Evolutionary conservation across 257 asterid species (phyloP).

Genomic region (Henckelia pumila): DNA sequence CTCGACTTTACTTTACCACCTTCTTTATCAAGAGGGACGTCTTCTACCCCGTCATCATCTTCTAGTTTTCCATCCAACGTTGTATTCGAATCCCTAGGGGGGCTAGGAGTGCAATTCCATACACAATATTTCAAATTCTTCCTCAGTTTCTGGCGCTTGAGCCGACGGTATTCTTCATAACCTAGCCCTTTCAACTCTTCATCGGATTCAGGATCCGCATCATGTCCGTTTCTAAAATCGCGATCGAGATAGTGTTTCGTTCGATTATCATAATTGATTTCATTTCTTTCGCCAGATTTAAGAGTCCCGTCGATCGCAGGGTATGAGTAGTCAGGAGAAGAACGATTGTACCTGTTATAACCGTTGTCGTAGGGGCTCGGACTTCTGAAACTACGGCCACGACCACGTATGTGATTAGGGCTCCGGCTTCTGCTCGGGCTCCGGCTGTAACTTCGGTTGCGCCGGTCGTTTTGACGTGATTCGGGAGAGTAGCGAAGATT

Average conservation of each 20-base stretch:
- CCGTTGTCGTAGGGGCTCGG: constrained; percentile 49
- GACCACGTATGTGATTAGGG: constrained; percentile 18
- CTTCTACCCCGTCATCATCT: constrained; percentile 39
- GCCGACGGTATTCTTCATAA: constrained; percentile 75
- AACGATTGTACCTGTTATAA: constrained; percentile 47
- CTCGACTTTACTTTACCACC: constrained; percentile 24
- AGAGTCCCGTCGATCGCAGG: constrained; percentile 39
- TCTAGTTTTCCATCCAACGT: constrained; percentile 48
- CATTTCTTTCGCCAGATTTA: constrained; percentile 27
- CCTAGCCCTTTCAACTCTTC: constrained; percentile 72
- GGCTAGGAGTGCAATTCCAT: constrained; percentile 93
- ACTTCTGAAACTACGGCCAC: constrained; percentile 36
- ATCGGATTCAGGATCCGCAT: constrained; percentile 61
- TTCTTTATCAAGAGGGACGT: constrained; percentile 32
- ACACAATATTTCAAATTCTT: constrained; percentile 47
- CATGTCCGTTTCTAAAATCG: constrained; percentile 46
- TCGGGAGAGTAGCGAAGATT: constrained; percentile 39
- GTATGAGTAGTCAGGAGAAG: constrained; percentile 71
- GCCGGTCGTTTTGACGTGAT: constrained; percentile 16
- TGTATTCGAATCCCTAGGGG: constrained; percentile 67
- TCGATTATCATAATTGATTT: constrained; percentile 28
- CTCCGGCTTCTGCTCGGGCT: constrained; percentile 34
- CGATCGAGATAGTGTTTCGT: constrained; percentile 59
- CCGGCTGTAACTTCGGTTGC: constrained; percentile 35
- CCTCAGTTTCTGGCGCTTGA: constrained; percentile 80